A percentile compares a stretch with the other conserved stretches of the same genome.
phyloP scores from a whole-genome alignment of 805 yeast genomes.

The Candida khao-thaluensis region DNA sequence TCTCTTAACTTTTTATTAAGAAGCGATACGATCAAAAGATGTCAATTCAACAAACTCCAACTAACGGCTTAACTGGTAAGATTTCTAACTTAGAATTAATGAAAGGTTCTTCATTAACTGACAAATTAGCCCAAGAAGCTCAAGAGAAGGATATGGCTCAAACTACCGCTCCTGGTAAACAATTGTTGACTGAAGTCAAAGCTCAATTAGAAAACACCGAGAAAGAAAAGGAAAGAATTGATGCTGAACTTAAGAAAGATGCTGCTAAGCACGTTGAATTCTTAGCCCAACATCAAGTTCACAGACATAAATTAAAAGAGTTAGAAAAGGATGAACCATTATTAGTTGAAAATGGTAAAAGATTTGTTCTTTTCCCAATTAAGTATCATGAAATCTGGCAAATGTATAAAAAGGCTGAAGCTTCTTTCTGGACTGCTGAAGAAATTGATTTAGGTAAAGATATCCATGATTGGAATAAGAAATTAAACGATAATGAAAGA shows the following conservation, averaged over 20 bases:
- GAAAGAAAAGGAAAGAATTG: conserved; percentile 20
- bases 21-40: conserved; percentile 24
- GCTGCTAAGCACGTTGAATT: conserved; percentile 53
- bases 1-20: neutral
- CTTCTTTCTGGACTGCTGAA: conserved; percentile 99
- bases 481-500: conserved; percentile 86
- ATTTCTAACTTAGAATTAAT: conserved; percentile 40
- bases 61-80: conserved; percentile 46
- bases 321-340: conserved; percentile 88
- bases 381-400: conserved; percentile 98
- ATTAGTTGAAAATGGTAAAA: conserved; percentile 75
- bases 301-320: conserved; percentile 71
- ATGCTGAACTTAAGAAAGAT: conserved; percentile 14
- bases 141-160: conserved; percentile 32
- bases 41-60: conserved; percentile 63
- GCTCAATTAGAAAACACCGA: conserved; percentile 8
- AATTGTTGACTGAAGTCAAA: conserved; percentile 9
- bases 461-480: conserved; percentile 86
- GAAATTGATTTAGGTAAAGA: conserved; percentile 96
- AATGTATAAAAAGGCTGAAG: conserved; percentile 98
- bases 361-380: conserved; percentile 94
- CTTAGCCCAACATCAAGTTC: conserved; percentile 60
- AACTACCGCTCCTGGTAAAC: conserved; percentile 14
- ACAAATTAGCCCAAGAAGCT: conserved; percentile 43
- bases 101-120: conserved; percentile 39